Base-by-base conservation (phyloP, 2,329 filamentous ascomycete genomes). In the Beauveria australis region DNA sequence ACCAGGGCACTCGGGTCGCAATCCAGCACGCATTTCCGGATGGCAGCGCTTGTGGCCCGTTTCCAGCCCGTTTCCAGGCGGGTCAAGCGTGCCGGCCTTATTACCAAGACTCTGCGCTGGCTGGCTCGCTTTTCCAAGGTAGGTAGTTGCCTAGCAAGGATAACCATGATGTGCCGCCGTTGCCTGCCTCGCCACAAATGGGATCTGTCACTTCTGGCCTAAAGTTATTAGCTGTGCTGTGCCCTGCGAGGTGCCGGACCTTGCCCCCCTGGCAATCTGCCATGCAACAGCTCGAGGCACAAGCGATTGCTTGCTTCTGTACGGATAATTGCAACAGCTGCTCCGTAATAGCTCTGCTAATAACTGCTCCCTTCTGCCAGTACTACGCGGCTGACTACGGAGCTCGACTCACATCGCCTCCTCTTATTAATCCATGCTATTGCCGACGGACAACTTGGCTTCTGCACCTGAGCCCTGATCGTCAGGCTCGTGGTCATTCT, bases 61-160 rank as follows among this genome's bases (percentile, higher is more conserved):
- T 47, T 8, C 28, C 49, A 37, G 24, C 33, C 33, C 33, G 33
- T 37, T 37, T 37, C 33, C 33, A 37, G 57, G 61, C 65, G 67
- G 67, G 66, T 65, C 68, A 67, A 67, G 63, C 63, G 62, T 62
- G 65, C 69, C 64, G 67, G 70, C 54, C 58, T 63, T 58, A 41
- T 63, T 58, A 41, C 55, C 44, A 56, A 59, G 33, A 14, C 33
- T 41, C 48, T 58, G 54, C 61, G 37, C 48, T 51, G 46, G 53
- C 44, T 52, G 59, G 51, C 51, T 49, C 18, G 16, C 46, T 33
- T 49, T 53, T 12, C 33, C 14, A 33, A 33, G 9, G 3, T 33
- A 8, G 1, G 6, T 28, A 37, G 33, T 33, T 33, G 10, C 30
- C 46, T 28, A 37, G 46, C 59, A 49, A 61, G 59, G 59, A 56